These are phyloP conservation scores for Mucor ambiguus DNA, from an alignment of 371 early-diverging fungal species.

Conservation along the genomic window DNA sequence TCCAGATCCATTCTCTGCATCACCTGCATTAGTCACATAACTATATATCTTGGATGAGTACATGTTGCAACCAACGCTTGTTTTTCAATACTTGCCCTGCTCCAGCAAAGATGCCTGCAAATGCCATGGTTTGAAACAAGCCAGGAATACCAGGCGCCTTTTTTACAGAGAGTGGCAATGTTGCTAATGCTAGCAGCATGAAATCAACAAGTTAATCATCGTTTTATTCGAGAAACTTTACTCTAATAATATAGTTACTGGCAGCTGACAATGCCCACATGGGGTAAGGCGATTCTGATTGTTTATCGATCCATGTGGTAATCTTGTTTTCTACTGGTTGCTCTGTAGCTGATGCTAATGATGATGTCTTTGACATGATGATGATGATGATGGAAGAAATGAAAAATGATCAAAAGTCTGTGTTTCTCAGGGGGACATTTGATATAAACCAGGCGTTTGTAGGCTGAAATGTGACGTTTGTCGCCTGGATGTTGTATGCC, in stretches of 20 bases:
- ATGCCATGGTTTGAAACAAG: constrained; percentile 42
- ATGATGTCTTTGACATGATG: constrained; percentile 17
- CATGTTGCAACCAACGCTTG: neutral
- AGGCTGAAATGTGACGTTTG: neutral
- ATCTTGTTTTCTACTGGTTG: constrained; percentile 4
- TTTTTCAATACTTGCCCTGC: constrained; percentile 38
- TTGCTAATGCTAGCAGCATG: constrained; percentile 30
- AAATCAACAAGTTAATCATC: neutral
- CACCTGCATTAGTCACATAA: constrained; percentile 48
- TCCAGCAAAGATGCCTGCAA: constrained; percentile 48
- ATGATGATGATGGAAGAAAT: neutral
- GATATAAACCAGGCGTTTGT: neutral
- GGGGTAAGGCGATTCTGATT: constrained; percentile 42
- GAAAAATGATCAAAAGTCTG: constrained; percentile 1
- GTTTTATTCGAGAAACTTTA: neutral
- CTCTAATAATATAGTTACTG: constrained; percentile 23
- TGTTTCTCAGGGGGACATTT: constrained; percentile 7
- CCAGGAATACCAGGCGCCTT: constrained; percentile 47
- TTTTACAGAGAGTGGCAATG: constrained; percentile 37
- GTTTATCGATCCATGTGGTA: constrained; percentile 40
- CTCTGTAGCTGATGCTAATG: neutral
- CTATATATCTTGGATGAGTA: constrained; percentile 9
- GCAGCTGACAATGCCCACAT: constrained; percentile 48
- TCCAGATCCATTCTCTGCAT: constrained; percentile 53
- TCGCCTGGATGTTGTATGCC: neutral